phyloP scores from a whole-genome alignment of 2,329 filamentous ascomycete species.

The Colletotrichum sp. region DNA sequence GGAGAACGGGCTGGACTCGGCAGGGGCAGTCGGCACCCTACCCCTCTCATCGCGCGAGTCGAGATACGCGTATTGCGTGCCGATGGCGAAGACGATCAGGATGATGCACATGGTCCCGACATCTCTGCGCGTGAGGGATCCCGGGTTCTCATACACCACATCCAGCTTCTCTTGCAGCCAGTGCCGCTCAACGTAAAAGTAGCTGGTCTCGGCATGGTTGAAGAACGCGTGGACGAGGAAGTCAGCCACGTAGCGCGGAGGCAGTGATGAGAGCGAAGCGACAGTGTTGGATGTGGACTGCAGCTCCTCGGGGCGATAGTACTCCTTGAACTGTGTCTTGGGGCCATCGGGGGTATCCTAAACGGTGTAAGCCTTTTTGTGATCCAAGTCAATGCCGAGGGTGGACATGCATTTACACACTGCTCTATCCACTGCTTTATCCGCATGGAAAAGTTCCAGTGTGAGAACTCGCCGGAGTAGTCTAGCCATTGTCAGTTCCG shows the following conservation, averaged over 20 bases:
- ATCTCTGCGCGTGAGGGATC: slow-evolving; percentile 41
- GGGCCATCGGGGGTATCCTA: slow-evolving; percentile 16
- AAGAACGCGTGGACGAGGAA: slow-evolving; percentile 54
- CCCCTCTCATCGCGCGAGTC: slow-evolving; percentile 32
- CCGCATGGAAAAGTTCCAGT: slow-evolving; percentile 58
- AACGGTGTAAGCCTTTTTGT: not conserved
- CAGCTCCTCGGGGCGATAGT: slow-evolving; percentile 51
- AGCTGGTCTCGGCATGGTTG: slow-evolving; percentile 52
- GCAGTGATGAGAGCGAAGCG: slow-evolving; percentile 43
- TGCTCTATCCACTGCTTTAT: slow-evolving; percentile 55
- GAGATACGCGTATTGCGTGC: slow-evolving; percentile 56
- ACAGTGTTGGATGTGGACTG: slow-evolving; percentile 44
- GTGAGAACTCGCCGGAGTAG: slow-evolving; percentile 57
- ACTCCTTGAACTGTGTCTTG: slow-evolving; percentile 39
- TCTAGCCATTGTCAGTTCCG: slow-evolving; percentile 33
- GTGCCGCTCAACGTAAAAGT: slow-evolving; percentile 49
- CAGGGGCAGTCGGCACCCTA: slow-evolving; percentile 15
- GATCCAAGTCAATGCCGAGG: not conserved
- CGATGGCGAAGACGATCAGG: slow-evolving; percentile 53
- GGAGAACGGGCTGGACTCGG: slow-evolving; percentile 33
- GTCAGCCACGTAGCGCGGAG: slow-evolving; percentile 50
- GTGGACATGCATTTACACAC: slow-evolving; percentile 34
- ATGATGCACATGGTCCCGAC: slow-evolving; percentile 49
- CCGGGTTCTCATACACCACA: slow-evolving; percentile 43
- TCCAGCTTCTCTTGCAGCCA: slow-evolving; percentile 49